These are phyloP conservation scores for Citrus mangshanensis DNA, from an alignment of 345 rosid species.

Conservation along the genomic window DNA sequence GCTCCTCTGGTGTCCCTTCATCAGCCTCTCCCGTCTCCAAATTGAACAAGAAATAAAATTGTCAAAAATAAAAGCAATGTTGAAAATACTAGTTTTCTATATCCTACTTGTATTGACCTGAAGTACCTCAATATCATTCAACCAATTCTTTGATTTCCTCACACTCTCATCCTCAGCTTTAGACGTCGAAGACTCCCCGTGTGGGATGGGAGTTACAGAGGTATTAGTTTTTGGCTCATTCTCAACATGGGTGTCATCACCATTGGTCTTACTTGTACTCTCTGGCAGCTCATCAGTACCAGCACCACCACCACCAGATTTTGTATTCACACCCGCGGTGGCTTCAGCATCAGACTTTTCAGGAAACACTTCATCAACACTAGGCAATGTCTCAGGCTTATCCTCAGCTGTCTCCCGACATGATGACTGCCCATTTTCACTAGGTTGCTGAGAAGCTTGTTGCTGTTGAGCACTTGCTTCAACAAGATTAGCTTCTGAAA, in stretches of 20 bases:
- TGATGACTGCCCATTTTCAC: slow-evolving; percentile 26
- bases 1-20: slow-evolving; percentile 73
- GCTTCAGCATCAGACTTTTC: slow-evolving; percentile 17
- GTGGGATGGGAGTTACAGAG: slow-evolving; percentile 19
- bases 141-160: slow-evolving; percentile 53
- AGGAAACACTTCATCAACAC: slow-evolving; percentile 31
- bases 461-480: slow-evolving; percentile 29
- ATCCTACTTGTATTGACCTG: background rate
- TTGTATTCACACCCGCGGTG: slow-evolving; percentile 4
- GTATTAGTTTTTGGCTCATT: slow-evolving; percentile 13
- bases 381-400: slow-evolving; percentile 35
- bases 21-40: slow-evolving; percentile 51
- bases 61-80: background rate
- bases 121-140: slow-evolving; percentile 61
- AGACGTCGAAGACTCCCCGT: slow-evolving; percentile 25
- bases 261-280: slow-evolving; percentile 22
- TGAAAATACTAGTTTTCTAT: background rate
- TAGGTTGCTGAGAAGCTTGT: slow-evolving; percentile 16
- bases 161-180: slow-evolving; percentile 28
- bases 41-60: slow-evolving; percentile 11
- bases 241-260: slow-evolving; percentile 1
- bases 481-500: slow-evolving; percentile 24
- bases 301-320: slow-evolving; percentile 1
- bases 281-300: slow-evolving; percentile 13
- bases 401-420: slow-evolving; percentile 20